Conservation (phyloP, 2,329 filamentous ascomycete species). For the Colletotrichum sp. region DNA sequence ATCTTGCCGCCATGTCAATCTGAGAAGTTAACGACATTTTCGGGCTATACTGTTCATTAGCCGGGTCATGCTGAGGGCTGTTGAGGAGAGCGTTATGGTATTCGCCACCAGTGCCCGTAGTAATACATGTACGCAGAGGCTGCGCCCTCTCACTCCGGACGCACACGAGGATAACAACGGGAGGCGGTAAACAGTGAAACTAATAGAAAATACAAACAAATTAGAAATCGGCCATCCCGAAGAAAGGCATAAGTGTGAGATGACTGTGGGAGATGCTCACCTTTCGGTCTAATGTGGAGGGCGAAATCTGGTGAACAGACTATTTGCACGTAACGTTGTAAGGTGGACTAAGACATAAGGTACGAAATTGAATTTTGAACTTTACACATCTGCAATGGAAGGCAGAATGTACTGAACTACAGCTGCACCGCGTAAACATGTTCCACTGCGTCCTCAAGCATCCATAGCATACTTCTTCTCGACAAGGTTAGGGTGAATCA, state of each 20-base stretch:
- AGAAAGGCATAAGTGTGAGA: background rate
- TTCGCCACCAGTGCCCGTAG: background rate
- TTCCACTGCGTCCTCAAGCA: background rate
- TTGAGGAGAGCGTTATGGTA: background rate
- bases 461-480: background rate
- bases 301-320: background rate
- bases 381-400: background rate
- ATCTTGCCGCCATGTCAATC: background rate
- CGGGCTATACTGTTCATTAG: background rate
- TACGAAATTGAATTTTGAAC: background rate
- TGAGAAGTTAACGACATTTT: background rate
- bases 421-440: background rate
- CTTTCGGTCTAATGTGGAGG: background rate
- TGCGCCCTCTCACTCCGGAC: background rate
- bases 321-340: too few species aligned
- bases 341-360: too few species aligned
- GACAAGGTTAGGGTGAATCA: background rate
- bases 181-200: too few species aligned
- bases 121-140: background rate
- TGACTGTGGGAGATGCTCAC: background rate
- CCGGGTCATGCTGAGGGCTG: background rate
- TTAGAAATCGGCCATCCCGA: background rate
- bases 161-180: background rate
- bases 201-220: too few species aligned
- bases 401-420: background rate